Evolutionary conservation across 2,329 filamentous ascomycete species (phyloP).

Genomic region (Phyllosticta paracitricarpa): DNA sequence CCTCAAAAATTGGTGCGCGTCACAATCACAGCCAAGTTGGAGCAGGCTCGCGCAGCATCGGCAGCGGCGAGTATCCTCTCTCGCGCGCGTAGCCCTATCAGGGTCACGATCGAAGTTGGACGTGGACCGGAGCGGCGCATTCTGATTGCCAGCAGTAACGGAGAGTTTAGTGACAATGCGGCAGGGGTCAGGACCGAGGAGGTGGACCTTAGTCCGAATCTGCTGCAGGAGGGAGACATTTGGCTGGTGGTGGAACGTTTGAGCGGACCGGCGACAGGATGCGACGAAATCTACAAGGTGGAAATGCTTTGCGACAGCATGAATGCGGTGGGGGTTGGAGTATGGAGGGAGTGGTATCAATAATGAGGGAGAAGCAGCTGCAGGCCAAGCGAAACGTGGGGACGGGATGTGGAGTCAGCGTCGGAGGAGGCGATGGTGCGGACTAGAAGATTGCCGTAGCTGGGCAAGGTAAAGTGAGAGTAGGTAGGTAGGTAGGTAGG

Average conservation of each 20-base stretch:
- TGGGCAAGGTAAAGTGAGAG: background rate
- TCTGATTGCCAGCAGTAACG: slow-evolving; percentile 58
- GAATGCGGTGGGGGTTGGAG: slow-evolving; percentile 34
- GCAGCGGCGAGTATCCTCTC: slow-evolving; percentile 8
- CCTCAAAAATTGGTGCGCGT: slow-evolving; percentile 50
- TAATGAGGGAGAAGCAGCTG: slow-evolving; percentile 13
- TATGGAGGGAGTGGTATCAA: slow-evolving; percentile 34
- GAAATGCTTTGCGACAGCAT: slow-evolving; percentile 38
- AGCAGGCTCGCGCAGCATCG: slow-evolving; percentile 13
- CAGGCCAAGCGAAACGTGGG: background rate
- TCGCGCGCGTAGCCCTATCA: slow-evolving; percentile 42
- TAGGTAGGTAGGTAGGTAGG: no score
- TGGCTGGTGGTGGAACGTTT: slow-evolving; percentile 79
- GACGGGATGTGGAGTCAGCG: background rate
- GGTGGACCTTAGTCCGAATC: slow-evolving; percentile 62
- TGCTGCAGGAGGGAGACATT: slow-evolving; percentile 43
- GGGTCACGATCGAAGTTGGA: slow-evolving; percentile 63
- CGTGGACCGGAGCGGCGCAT: slow-evolving; percentile 57
- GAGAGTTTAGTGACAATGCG: slow-evolving; percentile 61
- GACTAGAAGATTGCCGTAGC: background rate
- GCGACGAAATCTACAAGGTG: slow-evolving; percentile 42
- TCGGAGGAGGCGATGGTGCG: background rate
- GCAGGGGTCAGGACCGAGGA: slow-evolving; percentile 59
- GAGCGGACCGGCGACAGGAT: slow-evolving; percentile 43
- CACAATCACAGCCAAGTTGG: slow-evolving; percentile 44